Conservation (phyloP, 345 rosid species). For the Rubroshorea leprosula region DNA sequence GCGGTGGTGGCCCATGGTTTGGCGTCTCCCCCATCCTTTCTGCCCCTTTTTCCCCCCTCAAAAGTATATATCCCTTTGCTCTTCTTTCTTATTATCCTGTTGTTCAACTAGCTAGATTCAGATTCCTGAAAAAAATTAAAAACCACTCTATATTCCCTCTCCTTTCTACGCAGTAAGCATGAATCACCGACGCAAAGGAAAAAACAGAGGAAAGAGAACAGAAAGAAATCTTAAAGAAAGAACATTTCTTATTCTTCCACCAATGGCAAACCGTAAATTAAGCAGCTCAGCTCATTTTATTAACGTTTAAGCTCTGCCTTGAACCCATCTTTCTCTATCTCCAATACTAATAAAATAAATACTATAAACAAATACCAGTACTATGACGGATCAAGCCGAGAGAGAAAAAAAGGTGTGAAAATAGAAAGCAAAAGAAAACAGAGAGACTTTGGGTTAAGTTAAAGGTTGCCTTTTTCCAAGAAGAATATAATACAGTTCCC, state of each 20-base stretch:
- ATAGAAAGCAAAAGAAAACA: neutral
- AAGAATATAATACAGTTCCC: slow-evolving; percentile 2
- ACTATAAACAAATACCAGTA: neutral
- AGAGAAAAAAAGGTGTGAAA: neutral
- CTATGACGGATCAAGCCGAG: neutral
- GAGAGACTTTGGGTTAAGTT: slow-evolving; percentile 17
- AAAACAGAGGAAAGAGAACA: slow-evolving; percentile 13
- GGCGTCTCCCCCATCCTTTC: slow-evolving; percentile 48
- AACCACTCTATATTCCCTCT: neutral
- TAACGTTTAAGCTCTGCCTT: neutral
- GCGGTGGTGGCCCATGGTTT: slow-evolving; percentile 28
- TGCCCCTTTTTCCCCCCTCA: neutral
- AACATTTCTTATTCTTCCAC: neutral
- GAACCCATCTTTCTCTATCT: neutral
- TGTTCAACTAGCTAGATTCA: neutral
- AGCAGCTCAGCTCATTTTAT: neutral
- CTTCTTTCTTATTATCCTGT: no score
- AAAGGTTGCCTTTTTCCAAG: slow-evolving; percentile 19
- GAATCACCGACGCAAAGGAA: slow-evolving; percentile 31
- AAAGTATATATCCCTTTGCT: no score
- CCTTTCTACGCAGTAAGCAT: slow-evolving; percentile 17
- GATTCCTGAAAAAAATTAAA: neutral
- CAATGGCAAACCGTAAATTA: slow-evolving; percentile 8
- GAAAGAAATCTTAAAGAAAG: neutral
- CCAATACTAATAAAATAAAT: neutral